These are phyloP conservation scores for Chlorella sp. DNA, from an alignment of 139 green algal species.

Conservation along the genomic window DNA sequence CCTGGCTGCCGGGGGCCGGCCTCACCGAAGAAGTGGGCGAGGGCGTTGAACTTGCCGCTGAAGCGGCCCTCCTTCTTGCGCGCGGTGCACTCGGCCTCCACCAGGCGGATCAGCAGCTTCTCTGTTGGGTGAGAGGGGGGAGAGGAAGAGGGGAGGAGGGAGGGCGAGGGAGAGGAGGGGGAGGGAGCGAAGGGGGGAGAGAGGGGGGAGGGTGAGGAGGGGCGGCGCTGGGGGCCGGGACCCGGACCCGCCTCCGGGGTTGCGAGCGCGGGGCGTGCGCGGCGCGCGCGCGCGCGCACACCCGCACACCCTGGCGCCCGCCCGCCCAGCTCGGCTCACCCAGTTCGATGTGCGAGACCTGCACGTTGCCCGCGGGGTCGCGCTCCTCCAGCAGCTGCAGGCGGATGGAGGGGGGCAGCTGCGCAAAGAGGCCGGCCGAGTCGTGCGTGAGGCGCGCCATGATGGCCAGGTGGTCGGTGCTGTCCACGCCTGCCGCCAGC, in stretches of 20 bases:
- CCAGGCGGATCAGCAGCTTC: constrained; percentile 55
- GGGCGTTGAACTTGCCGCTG: constrained; percentile 37
- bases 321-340: not conserved
- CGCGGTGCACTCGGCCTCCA: constrained; percentile 30
- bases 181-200: not conserved
- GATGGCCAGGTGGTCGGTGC: not conserved
- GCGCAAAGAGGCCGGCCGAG: constrained; percentile 32
- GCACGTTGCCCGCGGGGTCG: constrained; percentile 73
- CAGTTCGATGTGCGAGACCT: constrained; percentile 36
- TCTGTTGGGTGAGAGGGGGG: constrained; percentile 69
- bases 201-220: not conserved
- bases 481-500: constrained; percentile 20
- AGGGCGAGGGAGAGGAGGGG: too few species aligned
- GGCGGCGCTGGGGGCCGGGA: too few species aligned
- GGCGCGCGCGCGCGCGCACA: not conserved
- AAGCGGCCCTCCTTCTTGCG: constrained; percentile 26
- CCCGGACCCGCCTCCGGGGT: not conserved
- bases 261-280: not conserved
- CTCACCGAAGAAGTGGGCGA: constrained; percentile 51
- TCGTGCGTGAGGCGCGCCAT: constrained; percentile 5
- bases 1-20: too few species aligned
- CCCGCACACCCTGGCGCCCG: too few species aligned
- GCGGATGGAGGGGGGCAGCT: constrained; percentile 46
- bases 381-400: constrained; percentile 60
- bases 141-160: too few species aligned